Conservation (phyloP, 2,329 filamentous ascomycete species). For the Colletotrichum coccodes region DNA sequence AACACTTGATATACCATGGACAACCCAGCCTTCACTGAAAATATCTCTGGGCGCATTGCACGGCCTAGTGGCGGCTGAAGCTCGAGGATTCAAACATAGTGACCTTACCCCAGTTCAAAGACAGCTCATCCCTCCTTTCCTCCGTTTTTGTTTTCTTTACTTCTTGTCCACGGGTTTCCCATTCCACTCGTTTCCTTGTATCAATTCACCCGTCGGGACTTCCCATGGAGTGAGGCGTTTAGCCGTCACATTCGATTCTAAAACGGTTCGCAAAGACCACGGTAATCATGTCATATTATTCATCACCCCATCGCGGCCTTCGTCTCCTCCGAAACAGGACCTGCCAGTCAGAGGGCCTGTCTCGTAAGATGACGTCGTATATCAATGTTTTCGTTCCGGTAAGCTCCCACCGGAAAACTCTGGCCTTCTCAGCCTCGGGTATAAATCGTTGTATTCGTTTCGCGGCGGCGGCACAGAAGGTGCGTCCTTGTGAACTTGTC, state of each 20-base stretch:
- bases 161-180: too few species aligned
- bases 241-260: not conserved
- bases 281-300: not conserved
- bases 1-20: too few species aligned
- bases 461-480: not conserved
- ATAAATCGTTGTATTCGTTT: not conserved
- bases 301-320: not conserved
- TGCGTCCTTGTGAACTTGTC: not conserved
- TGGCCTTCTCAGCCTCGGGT: not conserved
- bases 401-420: too few species aligned
- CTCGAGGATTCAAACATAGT: not conserved
- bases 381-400: not conserved
- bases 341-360: not conserved
- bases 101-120: not conserved
- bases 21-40: not conserved
- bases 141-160: too few species aligned
- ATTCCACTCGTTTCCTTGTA: not conserved
- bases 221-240: too few species aligned
- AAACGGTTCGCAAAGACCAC: not conserved
- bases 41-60: not conserved
- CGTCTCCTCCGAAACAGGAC: not conserved
- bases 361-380: not conserved
- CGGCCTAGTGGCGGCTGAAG: not conserved
- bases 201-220: not conserved
- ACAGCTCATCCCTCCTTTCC: too few species aligned